Evolutionary conservation across 352 stramenopile genomes (phyloP), one percentile per base, ranked within the genome.

Genomic region (Phytophthora multivora): DNA sequence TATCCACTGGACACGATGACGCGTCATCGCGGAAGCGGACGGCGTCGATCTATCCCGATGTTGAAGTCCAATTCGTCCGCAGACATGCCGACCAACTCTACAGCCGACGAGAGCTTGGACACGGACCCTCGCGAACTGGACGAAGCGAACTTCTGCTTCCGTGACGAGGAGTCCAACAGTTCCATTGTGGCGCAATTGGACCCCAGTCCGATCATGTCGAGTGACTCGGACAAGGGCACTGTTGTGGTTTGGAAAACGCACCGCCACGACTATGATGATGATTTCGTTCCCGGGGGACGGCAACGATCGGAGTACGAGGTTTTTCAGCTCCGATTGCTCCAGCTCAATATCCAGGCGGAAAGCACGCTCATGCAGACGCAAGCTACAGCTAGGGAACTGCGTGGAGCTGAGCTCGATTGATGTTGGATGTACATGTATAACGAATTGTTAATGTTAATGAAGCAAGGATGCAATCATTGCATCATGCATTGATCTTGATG

Each of bases 61-160:
- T 9, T 53, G 6, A 63, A 60, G 19, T 59, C 38, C 12, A 62
- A 10, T 31, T 52, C 23, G 16, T 68, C 55, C 16, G 45, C 39
- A 13, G 57, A 59, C 16, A 47, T 71, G 50, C 19, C 31, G 0
- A 73, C 64, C 13, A 68, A 66, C 21, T 77, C 69, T 0, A 73
- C 59, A 3, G 41, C 52, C 10, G 41, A 68, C 3, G 64, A 68
- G 12, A 68, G 59, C 36, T 56, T 71, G 18, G 50, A 68, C 23
- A 59, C 55, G 0, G 50, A 73, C 12, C 43, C 59, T 11, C 61
- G 63, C 33, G 67, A 79, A 23, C 33, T 77, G 30, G 66, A 79
- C 25, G 69, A 62, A 51, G 71, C 51, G 2, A 55, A 77, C 15
- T 70, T 70, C 39, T 58, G 61, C 56, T 77, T 67, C n/a, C 71